These are phyloP conservation scores for Nephelium lappaceum DNA, from an alignment of 345 rosid genomes.

Conservation along the genomic window DNA sequence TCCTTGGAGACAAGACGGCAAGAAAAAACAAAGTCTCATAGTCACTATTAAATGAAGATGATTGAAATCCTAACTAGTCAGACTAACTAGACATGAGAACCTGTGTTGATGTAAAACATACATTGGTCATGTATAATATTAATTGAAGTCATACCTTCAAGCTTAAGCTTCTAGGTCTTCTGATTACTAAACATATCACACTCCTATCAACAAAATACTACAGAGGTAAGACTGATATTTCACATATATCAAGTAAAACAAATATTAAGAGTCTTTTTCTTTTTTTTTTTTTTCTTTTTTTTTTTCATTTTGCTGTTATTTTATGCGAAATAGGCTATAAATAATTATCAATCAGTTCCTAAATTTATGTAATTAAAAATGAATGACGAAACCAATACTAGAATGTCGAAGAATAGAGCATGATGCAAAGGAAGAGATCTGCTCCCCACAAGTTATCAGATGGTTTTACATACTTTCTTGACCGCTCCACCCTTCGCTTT, in stretches of 20 bases:
- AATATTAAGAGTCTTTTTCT: not conserved
- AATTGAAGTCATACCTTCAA: not conserved
- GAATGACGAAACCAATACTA: not conserved
- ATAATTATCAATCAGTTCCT: not conserved
- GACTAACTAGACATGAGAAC: not conserved
- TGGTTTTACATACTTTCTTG: conserved; percentile 59
- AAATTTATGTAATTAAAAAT: not conserved
- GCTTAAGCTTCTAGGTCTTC: not conserved
- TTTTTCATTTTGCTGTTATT: too few relatives aligned
- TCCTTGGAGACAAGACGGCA: not conserved
- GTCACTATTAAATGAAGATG: not conserved
- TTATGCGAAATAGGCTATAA: not conserved
- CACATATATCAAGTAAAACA: not conserved
- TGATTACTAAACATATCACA: not conserved
- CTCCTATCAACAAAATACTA: too few relatives aligned
- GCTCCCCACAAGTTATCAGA: not conserved
- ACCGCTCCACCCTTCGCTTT: conserved; percentile 75
- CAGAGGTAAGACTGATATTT: not conserved
- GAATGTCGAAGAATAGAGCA: not conserved
- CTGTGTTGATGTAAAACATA: not conserved
- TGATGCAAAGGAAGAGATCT: not conserved
- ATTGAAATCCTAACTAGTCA: not conserved
- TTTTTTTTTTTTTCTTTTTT: too few relatives aligned
- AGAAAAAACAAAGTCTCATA: not conserved
- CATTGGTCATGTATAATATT: too few relatives aligned